A percentile compares a stretch with the other conserved stretches of the same genome.
These are phyloP conservation scores for Gossypium longicalyx DNA, from an alignment of 345 rosid genomes.

Conservation along the genomic window DNA sequence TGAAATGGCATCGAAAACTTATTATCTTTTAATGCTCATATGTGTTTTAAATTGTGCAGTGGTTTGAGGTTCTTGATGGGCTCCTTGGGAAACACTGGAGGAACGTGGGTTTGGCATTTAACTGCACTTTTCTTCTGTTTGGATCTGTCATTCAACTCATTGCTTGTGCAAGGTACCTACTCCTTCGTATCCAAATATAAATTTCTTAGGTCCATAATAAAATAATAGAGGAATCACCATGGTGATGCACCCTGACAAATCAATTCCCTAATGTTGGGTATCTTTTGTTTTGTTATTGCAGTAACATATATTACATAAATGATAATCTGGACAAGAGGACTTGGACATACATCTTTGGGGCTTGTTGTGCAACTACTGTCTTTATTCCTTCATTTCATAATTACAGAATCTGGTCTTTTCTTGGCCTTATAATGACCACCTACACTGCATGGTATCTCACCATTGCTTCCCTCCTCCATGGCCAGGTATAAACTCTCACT, in stretches of 20 bases:
- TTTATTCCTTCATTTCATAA: conserved; percentile 98
- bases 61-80: conserved; percentile 99
- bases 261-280: background rate
- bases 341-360: conserved; percentile 98
- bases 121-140: conserved; percentile 97
- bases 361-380: conserved; percentile 97
- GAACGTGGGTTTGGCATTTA: conserved; percentile 97
- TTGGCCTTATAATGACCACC: conserved; percentile 97
- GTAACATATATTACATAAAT: conserved; percentile 96
- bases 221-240: background rate
- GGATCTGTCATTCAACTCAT: conserved; percentile 99
- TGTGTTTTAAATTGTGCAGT: conserved; percentile 28
- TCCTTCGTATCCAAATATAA: background rate
- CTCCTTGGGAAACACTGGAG: conserved; percentile 97
- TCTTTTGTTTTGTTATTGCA: conserved; percentile 32
- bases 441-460: conserved; percentile 99
- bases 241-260: background rate
- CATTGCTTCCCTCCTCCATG: conserved; percentile 87
- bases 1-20: background rate
- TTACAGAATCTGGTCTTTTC: conserved; percentile 97
- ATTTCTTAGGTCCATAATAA: background rate
- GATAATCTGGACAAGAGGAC: conserved; percentile 99
- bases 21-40: background rate
- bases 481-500: conserved; percentile 56
- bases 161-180: conserved; percentile 91